Evolutionary conservation across 495 filamentous ascomycete species (phyloP).

Genomic region (Penicillium canariense): DNA sequence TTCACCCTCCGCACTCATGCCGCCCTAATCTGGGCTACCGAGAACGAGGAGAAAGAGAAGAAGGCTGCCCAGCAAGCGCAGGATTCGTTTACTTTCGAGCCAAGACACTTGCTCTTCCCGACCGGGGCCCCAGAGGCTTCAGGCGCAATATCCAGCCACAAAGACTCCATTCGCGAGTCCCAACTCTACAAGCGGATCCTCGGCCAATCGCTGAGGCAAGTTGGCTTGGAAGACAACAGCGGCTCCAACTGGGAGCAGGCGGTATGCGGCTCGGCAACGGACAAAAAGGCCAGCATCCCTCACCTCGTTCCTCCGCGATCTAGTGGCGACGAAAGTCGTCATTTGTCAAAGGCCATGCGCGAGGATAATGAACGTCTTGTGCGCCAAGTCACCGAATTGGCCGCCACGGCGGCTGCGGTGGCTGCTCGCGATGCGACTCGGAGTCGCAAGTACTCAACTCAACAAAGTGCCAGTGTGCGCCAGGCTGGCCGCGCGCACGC

Average conservation of each 20-base stretch:
- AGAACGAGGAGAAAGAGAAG: constrained; percentile 79
- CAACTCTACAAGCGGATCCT: constrained; percentile 91
- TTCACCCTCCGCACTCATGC: constrained; percentile 97
- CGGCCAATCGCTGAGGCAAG: constrained; percentile 80
- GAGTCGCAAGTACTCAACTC: constrained; percentile 45
- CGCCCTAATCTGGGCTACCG: constrained; percentile 92
- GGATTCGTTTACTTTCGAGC: constrained; percentile 43
- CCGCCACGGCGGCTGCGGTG: constrained; percentile 84
- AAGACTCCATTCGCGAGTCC: constrained; percentile 68
- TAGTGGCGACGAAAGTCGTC: constrained; percentile 17
- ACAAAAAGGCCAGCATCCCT: constrained; percentile 42
- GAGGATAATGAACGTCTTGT: constrained; percentile 78
- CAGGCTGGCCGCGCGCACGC: constrained; percentile 28
- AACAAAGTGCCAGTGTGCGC: constrained; percentile 29
- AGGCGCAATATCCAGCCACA: constrained; percentile 23
- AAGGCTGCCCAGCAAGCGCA: constrained; percentile 29
- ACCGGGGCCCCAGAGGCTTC: constrained; percentile 32
- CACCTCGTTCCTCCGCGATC: constrained; percentile 67
- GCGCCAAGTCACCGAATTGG: constrained; percentile 84
- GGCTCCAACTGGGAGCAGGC: constrained; percentile 45
- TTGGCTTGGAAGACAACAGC: constrained; percentile 58
- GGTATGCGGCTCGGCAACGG: constrained; percentile 19
- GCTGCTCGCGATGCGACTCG: constrained; percentile 76
- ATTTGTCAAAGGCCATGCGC: constrained; percentile 45
- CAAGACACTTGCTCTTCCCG: constrained; percentile 32